Conservation (phyloP, 164 flowering plant genomes). For the Brasenia schreberi region DNA sequence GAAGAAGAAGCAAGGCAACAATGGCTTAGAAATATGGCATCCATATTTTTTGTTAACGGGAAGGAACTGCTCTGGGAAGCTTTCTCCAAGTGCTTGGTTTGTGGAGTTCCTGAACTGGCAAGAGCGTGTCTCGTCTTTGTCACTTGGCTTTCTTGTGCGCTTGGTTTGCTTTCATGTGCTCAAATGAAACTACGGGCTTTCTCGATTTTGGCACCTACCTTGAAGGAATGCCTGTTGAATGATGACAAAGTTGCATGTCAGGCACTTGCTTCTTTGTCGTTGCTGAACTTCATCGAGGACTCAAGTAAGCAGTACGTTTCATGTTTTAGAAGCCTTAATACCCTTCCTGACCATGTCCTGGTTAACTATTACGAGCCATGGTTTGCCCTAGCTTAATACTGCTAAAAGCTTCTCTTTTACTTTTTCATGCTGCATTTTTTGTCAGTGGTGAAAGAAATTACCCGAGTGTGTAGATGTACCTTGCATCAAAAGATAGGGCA, state of each 20-base stretch:
- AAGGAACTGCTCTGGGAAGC: conserved; percentile 32
- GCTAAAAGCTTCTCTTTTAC: no score
- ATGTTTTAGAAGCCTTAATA: neutral
- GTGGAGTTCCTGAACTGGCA: conserved; percentile 25
- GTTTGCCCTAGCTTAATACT: no score
- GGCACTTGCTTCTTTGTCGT: conserved; percentile 45
- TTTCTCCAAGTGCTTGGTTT: conserved; percentile 38
- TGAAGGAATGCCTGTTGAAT: conserved; percentile 32
- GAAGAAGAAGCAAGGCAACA: conserved; percentile 40
- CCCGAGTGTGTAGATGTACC: no score
- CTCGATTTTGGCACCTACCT: conserved; percentile 30
- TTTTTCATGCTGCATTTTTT: no score
- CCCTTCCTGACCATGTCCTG: no score
- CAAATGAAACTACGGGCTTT: conserved; percentile 43
- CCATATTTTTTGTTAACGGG: conserved; percentile 33
- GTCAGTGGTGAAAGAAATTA: no score
- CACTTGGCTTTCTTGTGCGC: conserved; percentile 51
- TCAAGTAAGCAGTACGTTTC: conserved; percentile 30
- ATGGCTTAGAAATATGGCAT: conserved; percentile 35
- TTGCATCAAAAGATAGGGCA: no score
- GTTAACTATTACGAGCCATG: no score
- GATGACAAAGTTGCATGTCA: conserved; percentile 27
- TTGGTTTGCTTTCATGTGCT: conserved; percentile 27
- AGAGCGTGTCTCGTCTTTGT: conserved; percentile 34
- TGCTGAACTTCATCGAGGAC: conserved; percentile 47